Conservation (phyloP, 2,329 filamentous ascomycete genomes). For the Escovopsis sp. region DNA sequence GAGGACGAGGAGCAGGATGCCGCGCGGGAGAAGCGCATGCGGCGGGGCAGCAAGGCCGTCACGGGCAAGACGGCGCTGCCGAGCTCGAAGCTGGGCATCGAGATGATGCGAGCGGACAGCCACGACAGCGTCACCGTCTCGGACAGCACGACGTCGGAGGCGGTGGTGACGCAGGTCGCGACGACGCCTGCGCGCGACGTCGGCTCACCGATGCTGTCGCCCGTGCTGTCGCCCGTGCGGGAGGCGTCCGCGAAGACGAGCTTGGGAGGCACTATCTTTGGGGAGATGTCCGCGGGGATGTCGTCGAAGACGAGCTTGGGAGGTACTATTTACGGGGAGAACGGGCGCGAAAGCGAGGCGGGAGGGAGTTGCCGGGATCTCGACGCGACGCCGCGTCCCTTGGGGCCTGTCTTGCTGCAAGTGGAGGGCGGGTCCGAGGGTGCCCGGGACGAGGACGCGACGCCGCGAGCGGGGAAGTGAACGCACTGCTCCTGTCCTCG, state of each 20-base stretch:
- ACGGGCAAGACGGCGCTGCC: slow-evolving; percentile 41
- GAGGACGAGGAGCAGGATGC: slow-evolving; percentile 80
- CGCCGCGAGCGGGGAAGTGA: slow-evolving; percentile 22
- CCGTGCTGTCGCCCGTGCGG: slow-evolving; percentile 4
- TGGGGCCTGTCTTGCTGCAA: slow-evolving; percentile 6
- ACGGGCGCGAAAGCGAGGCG: neutral
- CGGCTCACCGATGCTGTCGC: slow-evolving; percentile 15
- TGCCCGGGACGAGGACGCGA: slow-evolving; percentile 22
- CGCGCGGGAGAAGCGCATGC: slow-evolving; percentile 28
- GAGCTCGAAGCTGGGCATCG: slow-evolving; percentile 79
- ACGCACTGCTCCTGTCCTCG: too few species aligned
- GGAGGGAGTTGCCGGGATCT: slow-evolving; percentile 12
- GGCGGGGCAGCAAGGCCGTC: slow-evolving; percentile 24
- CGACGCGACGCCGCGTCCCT: slow-evolving; percentile 30
- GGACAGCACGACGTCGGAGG: slow-evolving; percentile 32
- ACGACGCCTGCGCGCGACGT: slow-evolving; percentile 33
- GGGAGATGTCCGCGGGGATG: slow-evolving; percentile 1
- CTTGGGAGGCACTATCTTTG: too few species aligned
- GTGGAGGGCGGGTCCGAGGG: slow-evolving; percentile 1
- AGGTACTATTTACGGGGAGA: too few species aligned
- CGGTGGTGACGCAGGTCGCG: slow-evolving; percentile 34
- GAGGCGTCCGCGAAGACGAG: slow-evolving; percentile 2
- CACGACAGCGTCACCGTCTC: slow-evolving; percentile 59
- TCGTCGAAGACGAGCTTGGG: neutral
- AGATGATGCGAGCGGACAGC: slow-evolving; percentile 97